A percentile compares a stretch with the other conserved stretches of the same genome.
phyloP scores from a whole-genome alignment of 2,329 filamentous ascomycete species.

The Coniochaeta prunicola region DNA sequence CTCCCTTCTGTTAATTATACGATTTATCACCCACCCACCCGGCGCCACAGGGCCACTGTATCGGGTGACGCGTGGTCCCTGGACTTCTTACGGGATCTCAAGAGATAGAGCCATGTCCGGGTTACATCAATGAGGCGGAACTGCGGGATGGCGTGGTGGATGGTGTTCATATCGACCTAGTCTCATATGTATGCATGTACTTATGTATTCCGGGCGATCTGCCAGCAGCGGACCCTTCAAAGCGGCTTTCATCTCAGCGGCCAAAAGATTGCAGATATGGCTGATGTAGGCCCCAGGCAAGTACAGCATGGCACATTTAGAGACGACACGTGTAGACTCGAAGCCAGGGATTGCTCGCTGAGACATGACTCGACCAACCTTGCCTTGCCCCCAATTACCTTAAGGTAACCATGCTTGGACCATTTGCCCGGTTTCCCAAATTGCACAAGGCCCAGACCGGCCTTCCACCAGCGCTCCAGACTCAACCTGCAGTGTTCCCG shows the following conservation, averaged over 20 bases:
- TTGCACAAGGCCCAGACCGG: not conserved
- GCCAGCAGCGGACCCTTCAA: not conserved
- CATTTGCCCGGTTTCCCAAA: slow-evolving; percentile 3
- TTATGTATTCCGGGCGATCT: not conserved
- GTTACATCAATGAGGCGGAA: not conserved
- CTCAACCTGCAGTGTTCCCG: not conserved
- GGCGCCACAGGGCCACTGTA: not conserved
- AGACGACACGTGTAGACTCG: too few species aligned
- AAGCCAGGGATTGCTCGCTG: not conserved
- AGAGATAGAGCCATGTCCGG: not conserved
- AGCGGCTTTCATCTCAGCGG: not conserved
- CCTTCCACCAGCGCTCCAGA: not conserved
- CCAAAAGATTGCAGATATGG: not conserved
- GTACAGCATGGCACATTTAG: not conserved
- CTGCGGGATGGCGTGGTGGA: not conserved
- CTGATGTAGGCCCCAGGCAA: not conserved
- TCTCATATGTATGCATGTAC: not conserved
- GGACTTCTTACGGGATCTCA: not conserved
- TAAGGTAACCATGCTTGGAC: not conserved
- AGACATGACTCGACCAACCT: not conserved
- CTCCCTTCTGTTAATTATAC: not conserved
- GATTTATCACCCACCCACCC: not conserved
- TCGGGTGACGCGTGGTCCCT: not conserved
- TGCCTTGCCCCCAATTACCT: not conserved
- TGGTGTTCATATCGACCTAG: not conserved